These are phyloP conservation scores for Sporobolomyces pararoseus DNA, from an alignment of 768 basidiomycete species.

Conservation along the genomic window DNA sequence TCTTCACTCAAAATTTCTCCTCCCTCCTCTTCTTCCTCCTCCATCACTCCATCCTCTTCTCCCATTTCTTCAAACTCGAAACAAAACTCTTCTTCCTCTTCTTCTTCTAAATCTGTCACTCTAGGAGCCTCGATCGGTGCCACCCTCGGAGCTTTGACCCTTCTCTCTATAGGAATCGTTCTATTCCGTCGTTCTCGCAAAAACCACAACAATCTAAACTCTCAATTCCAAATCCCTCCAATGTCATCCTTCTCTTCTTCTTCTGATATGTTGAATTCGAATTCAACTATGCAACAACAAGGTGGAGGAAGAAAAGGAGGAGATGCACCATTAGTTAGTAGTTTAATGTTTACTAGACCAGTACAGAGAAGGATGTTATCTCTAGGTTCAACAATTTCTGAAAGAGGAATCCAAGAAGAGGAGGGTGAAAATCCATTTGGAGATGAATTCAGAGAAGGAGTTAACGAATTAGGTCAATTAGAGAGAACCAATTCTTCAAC, in stretches of 20 bases:
- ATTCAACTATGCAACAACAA: neutral
- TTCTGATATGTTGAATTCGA: no score
- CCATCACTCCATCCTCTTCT: neutral
- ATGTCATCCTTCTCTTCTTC: no score
- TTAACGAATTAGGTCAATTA: constrained; percentile 36
- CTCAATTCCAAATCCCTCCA: neutral
- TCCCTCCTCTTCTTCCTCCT: constrained; percentile 1
- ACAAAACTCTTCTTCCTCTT: constrained; percentile 11
- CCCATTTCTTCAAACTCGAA: neutral
- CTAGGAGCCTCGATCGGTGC: constrained; percentile 36
- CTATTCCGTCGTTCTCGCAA: constrained; percentile 15
- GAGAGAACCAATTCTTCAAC: neutral
- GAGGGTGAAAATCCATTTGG: constrained; percentile 15
- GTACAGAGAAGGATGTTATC: constrained; percentile 30
- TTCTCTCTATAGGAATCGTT: constrained; percentile 18
- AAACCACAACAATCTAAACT: neutral
- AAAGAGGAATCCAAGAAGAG: neutral
- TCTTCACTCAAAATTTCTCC: neutral
- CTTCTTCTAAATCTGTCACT: constrained; percentile 3
- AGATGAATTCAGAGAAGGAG: constrained; percentile 17
- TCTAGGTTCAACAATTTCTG: constrained; percentile 35
- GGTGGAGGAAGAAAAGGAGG: constrained; percentile 9
- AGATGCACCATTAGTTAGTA: constrained; percentile 31
- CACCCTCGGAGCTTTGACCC: constrained; percentile 27
- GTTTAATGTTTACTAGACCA: constrained; percentile 42